These are phyloP conservation scores for Kalaharituber pfeilii DNA, from an alignment of 2,329 filamentous ascomycete genomes.

Conservation along the genomic window DNA sequence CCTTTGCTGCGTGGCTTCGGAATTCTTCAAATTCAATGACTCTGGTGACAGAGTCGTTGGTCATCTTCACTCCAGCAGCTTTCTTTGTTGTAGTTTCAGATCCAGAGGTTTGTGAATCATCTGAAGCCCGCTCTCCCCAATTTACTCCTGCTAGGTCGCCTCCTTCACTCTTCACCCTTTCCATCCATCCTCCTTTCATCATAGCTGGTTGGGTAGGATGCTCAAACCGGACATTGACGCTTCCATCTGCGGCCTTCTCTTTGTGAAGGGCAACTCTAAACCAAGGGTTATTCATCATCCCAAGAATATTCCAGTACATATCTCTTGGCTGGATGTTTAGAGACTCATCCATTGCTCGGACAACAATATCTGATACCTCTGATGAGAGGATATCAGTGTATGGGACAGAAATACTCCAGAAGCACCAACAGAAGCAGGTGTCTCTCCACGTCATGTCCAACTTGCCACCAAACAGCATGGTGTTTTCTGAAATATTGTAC, in stretches of 20 bases:
- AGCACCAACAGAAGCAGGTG: conserved; percentile 77
- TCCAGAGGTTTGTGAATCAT: conserved; percentile 28
- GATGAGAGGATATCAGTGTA: conserved; percentile 44
- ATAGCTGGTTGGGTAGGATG: conserved; percentile 71
- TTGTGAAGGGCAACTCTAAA: conserved; percentile 62
- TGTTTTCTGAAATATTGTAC: conserved; percentile 34
- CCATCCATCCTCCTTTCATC: conserved; percentile 80
- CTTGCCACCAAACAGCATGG: conserved; percentile 54
- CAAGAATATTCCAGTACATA: conserved; percentile 89
- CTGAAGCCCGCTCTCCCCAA: conserved; percentile 57
- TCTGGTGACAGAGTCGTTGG: conserved; percentile 45
- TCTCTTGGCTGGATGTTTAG: conserved; percentile 76
- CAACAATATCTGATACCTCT: conserved; percentile 47
- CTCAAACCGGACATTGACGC: conserved; percentile 53
- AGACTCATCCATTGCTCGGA: conserved; percentile 77
- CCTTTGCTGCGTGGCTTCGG: conserved; percentile 42
- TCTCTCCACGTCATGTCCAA: conserved; percentile 72
- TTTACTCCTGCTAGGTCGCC: conserved; percentile 64
- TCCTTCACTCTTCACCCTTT: conserved; percentile 64
- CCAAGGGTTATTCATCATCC: conserved; percentile 98
- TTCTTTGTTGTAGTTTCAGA: conserved; percentile 41
- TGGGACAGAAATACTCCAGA: conserved; percentile 60
- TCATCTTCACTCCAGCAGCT: conserved; percentile 41
- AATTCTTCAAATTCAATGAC: conserved; percentile 55
- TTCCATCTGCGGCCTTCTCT: conserved; percentile 29